Evolutionary conservation across 371 early-diverging fungal species (phyloP).

Genomic region (Parasitella parasitica): DNA sequence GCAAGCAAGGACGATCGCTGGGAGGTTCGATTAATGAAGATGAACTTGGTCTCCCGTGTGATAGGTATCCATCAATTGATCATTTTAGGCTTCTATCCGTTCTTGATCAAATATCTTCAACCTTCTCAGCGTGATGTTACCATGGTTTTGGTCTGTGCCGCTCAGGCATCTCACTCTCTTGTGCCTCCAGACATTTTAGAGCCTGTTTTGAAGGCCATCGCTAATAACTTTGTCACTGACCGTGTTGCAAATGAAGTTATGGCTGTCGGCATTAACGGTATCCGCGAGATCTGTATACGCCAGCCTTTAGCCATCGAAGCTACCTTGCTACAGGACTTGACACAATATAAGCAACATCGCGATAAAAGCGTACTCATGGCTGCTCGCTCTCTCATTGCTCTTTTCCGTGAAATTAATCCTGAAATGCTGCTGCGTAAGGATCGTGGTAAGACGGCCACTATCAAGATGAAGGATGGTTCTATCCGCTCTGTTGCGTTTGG

Average conservation of each 20-base stretch:
- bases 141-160: constrained; percentile 85
- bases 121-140: constrained; percentile 95
- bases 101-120: constrained; percentile 84
- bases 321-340: constrained; percentile 83
- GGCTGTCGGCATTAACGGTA: constrained; percentile 88
- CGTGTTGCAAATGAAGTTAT: constrained; percentile 91
- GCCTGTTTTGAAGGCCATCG: constrained; percentile 83
- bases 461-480: constrained; percentile 65
- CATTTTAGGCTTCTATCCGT: constrained; percentile 86
- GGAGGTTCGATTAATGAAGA: constrained; percentile 85
- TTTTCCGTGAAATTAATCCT: constrained; percentile 94
- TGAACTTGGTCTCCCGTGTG: constrained; percentile 91
- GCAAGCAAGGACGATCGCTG: constrained; percentile 75
- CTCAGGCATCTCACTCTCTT: constrained; percentile 89
- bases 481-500: constrained; percentile 68
- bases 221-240: constrained; percentile 94
- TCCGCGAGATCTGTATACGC: constrained; percentile 90
- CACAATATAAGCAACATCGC: constrained; percentile 87
- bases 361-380: constrained; percentile 93
- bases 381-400: constrained; percentile 82
- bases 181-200: constrained; percentile 91
- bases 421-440: constrained; percentile 89
- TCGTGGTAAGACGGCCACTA: constrained; percentile 82
- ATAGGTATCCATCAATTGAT: constrained; percentile 94
- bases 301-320: constrained; percentile 90